Evolutionary conservation across 495 filamentous ascomycete species (phyloP), one percentile per base, ranked within the genome.

Genomic region (Aspergillus wentii): DNA sequence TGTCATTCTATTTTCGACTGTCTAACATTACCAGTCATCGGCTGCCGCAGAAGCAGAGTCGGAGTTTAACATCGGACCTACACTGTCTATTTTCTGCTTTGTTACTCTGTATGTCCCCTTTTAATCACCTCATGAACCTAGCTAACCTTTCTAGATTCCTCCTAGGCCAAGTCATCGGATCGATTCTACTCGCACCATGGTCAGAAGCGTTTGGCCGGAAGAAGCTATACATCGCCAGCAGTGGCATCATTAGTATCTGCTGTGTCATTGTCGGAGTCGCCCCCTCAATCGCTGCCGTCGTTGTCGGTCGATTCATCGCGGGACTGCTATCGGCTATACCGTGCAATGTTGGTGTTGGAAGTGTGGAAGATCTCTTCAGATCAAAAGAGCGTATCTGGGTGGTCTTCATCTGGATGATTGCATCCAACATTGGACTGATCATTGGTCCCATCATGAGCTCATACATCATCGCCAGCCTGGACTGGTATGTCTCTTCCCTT

Each of bases 361-460:
- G 66, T 28, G 61, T 73, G 33, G 70, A 74, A 42, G 72, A 76
- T 44, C 63, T 76, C 48, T 75, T 56, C 40, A 58, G 68, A 37
- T 44, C 58, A 1, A 51, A 48, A 27, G 52, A 50, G 22, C 57
- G 72, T 1, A 61, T 72, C 8, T 76, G 68, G 65, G 25, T 72
- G 5, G 61, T 74, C 13, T 70, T 66, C 21, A 23, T 52, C 2
- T 76, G 68, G 59, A 57, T 53, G 15, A 47, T 51, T 29, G 51
- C 52, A 11, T 52, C 66, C 1, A 69, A 62, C 7, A 40, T 64
- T 10, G 72, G 63, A 5, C 35, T 76, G 1, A 34, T 50, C 6
- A 25, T 69, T 10, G 71, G 68, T 1, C 68, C 72, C 1, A 59
- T 73, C 9, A 61, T 65, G 42, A 62, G 64, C 14, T 51, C 59